Evolutionary conservation across 768 basidiomycete species (phyloP).

Genomic region (Lyophyllum shimeji): DNA sequence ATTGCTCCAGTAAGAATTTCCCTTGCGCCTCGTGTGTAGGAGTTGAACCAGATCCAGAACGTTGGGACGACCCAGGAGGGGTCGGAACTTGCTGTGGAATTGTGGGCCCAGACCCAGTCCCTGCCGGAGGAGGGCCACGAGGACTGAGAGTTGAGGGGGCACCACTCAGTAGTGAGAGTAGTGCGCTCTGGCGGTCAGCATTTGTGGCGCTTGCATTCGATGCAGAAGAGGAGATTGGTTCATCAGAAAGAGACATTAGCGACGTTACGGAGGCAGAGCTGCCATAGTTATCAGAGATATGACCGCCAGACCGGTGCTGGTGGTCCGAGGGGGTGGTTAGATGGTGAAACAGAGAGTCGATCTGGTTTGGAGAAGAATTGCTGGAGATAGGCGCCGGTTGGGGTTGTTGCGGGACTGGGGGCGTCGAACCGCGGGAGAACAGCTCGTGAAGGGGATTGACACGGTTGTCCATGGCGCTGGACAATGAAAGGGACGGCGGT

Average conservation of each 20-base stretch:
- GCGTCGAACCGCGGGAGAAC: slow-evolving; percentile 56
- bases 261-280: slow-evolving; percentile 36
- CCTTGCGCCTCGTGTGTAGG: slow-evolving; percentile 66
- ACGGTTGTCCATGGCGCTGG: slow-evolving; percentile 40
- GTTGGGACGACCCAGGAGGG: slow-evolving; percentile 60
- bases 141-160: slow-evolving; percentile 33
- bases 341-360: slow-evolving; percentile 70
- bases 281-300: slow-evolving; percentile 26
- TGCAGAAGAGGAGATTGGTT: slow-evolving; percentile 40
- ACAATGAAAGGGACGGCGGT: slow-evolving; percentile 10
- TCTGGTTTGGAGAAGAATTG: slow-evolving; percentile 53
- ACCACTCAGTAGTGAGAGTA: slow-evolving; percentile 67
- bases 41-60: slow-evolving; percentile 51
- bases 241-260: slow-evolving; percentile 47
- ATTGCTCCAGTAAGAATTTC: slow-evolving; percentile 74
- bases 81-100: slow-evolving; percentile 65
- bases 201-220: slow-evolving; percentile 42
- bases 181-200: slow-evolving; percentile 71
- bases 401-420: slow-evolving; percentile 37
- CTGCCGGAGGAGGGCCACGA: slow-evolving; percentile 23
- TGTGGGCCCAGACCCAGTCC: slow-evolving; percentile 21
- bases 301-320: slow-evolving; percentile 19
- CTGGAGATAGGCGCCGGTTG: slow-evolving; percentile 38
- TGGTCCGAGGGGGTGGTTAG: slow-evolving; percentile 43
- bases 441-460: slow-evolving; percentile 44